Conservation (phyloP, 1,139 yeast genomes). For the Yamadazyma dendronema region DNA sequence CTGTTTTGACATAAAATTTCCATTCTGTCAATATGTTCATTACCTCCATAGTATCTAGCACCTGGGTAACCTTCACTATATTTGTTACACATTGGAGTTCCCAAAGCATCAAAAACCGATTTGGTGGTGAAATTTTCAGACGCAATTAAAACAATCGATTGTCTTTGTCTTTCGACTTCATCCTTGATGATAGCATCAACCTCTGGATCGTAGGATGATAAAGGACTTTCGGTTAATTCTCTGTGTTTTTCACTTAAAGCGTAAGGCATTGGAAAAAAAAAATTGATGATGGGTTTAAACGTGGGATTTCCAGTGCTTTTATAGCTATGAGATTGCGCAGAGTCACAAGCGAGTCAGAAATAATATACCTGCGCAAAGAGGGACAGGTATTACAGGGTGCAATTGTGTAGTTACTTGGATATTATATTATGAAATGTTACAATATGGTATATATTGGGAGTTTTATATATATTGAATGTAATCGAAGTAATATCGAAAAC, state of each 20-base stretch:
- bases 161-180: conserved; percentile 91
- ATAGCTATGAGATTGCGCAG: neutral
- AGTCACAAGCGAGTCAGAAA: neutral
- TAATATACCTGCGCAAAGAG: too few relatives aligned
- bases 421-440: too few relatives aligned
- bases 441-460: too few relatives aligned
- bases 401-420: too few relatives aligned
- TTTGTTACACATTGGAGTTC: conserved; percentile 94
- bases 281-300: conserved; percentile 28
- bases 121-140: conserved; percentile 97
- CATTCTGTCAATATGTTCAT: conserved; percentile 91
- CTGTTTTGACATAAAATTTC: conserved; percentile 90
- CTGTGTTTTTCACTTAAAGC: conserved; percentile 51
- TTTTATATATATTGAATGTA: too few relatives aligned
- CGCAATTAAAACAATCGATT: conserved; percentile 91
- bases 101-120: conserved; percentile 94
- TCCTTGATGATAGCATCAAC: conserved; percentile 78
- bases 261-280: conserved; percentile 44
- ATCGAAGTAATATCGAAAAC: too few relatives aligned
- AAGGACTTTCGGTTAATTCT: conserved; percentile 59
- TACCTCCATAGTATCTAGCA: conserved; percentile 86
- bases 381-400: too few relatives aligned
- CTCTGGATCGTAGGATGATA: conserved; percentile 73
- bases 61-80: conserved; percentile 89
- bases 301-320: neutral